Percentiles rank a stretch among this genome's conserved stretches.
Evolutionary conservation across 805 yeast genomes (phyloP).

Genomic region (Huiozyma naganishii): DNA sequence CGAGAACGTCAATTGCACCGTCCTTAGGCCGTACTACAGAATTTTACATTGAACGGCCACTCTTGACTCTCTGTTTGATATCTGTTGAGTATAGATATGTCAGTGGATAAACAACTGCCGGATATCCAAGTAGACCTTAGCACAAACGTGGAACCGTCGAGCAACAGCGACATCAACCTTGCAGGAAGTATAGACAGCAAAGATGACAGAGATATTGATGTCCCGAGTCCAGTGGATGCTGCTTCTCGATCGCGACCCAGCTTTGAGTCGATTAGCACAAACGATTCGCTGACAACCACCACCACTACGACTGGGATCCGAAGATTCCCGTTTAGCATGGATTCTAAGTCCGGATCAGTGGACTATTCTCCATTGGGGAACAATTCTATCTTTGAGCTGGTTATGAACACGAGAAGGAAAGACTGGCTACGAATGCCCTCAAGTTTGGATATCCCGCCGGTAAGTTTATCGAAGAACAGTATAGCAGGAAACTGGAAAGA

Average conservation of each 20-base stretch:
- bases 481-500: conserved; percentile 35
- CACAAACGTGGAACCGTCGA: too few relatives aligned
- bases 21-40: too few relatives aligned
- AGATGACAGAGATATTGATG: neutral
- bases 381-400: conserved; percentile 68
- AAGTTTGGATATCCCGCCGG: conserved; percentile 72
- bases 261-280: conserved; percentile 4
- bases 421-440: conserved; percentile 55
- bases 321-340: conserved; percentile 4
- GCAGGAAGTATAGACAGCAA: neutral
- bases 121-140: too few relatives aligned
- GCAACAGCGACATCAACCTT: too few relatives aligned
- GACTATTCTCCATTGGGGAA: conserved; percentile 28
- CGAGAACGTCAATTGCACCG: too few relatives aligned
- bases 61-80: too few relatives aligned
- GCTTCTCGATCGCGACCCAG: conserved; percentile 4
- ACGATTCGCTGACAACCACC: conserved; percentile 2
- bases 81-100: too few relatives aligned
- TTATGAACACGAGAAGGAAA: conserved; percentile 32
- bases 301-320: conserved; percentile 3
- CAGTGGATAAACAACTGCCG: too few relatives aligned
- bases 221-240: neutral
- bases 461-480: conserved; percentile 42
- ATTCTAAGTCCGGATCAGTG: conserved; percentile 18
- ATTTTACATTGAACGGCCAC: too few relatives aligned